Conservation (phyloP, 257 asterid species). For the Echites panduratus region DNA sequence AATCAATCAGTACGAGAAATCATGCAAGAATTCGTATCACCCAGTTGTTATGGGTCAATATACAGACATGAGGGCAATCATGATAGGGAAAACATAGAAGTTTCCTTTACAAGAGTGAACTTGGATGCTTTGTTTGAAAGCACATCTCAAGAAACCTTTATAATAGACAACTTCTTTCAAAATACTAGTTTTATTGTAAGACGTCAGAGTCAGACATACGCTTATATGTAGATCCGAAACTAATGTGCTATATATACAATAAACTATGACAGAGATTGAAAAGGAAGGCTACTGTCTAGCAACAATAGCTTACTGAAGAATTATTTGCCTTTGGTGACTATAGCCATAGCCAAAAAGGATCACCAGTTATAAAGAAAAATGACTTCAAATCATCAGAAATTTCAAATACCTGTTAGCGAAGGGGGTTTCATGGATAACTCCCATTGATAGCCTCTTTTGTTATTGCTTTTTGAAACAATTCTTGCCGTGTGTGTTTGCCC, state of each 20-base stretch:
- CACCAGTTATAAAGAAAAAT: not conserved
- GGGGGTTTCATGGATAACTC: constrained; percentile 82
- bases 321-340: not conserved
- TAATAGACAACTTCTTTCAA: not conserved
- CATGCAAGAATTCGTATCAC: not conserved
- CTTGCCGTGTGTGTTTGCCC: constrained; percentile 75
- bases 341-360: not conserved
- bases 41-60: not conserved
- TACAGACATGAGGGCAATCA: not conserved
- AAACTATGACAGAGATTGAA: not conserved
- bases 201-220: too few species aligned
- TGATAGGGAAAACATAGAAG: not conserved
- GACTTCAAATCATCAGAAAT: not conserved
- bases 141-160: not conserved
- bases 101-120: not conserved
- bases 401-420: constrained; percentile 48
- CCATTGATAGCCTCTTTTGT: constrained; percentile 49
- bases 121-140: not conserved
- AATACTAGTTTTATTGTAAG: too few species aligned
- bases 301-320: not conserved
- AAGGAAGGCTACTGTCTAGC: not conserved
- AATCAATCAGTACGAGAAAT: not conserved
- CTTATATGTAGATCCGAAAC: too few species aligned
- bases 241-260: too few species aligned
- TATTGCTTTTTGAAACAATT: constrained; percentile 59